phyloP scores from a whole-genome alignment of 495 filamentous ascomycete genomes.

The Penicillium paxilli region DNA sequence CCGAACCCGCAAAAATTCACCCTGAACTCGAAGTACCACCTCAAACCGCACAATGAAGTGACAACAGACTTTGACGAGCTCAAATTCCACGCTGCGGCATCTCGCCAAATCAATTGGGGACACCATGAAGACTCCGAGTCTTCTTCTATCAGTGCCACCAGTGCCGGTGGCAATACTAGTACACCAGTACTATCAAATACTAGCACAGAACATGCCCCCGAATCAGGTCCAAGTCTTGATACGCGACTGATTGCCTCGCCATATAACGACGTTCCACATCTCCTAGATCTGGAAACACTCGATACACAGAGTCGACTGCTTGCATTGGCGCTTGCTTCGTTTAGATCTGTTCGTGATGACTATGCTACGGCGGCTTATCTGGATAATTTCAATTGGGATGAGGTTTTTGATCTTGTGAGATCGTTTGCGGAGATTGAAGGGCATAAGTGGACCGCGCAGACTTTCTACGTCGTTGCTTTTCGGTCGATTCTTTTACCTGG shows the following conservation, averaged over 20 bases:
- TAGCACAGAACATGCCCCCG: no score
- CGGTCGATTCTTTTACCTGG: slow-evolving; percentile 65
- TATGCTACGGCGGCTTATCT: slow-evolving; percentile 77
- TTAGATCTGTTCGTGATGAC: slow-evolving; percentile 61
- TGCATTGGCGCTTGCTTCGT: slow-evolving; percentile 64
- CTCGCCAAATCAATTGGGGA: slow-evolving; percentile 28
- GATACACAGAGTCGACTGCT: slow-evolving; percentile 64
- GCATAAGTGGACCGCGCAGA: slow-evolving; percentile 60
- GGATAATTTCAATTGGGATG: slow-evolving; percentile 76
- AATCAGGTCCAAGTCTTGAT: slow-evolving; percentile 13
- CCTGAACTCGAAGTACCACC: no score
- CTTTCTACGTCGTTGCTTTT: slow-evolving; percentile 84
- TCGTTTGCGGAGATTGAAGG: slow-evolving; percentile 35
- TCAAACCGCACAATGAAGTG: slow-evolving; percentile 32
- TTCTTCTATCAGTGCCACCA: not conserved
- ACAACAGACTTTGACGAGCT: slow-evolving; percentile 35
- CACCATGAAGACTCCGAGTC: slow-evolving; percentile 3
- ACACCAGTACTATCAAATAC: not conserved
- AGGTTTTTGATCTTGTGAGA: slow-evolving; percentile 57
- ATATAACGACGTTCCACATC: slow-evolving; percentile 65
- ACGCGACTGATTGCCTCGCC: slow-evolving; percentile 65
- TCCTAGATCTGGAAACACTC: slow-evolving; percentile 67
- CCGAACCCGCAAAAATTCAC: not conserved
- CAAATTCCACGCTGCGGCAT: slow-evolving; percentile 37
- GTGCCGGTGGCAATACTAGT: no score